A percentile compares a stretch with the other conserved stretches of the same genome.
phyloP scores from a whole-genome alignment of 805 yeast species.

The Wickerhamiella nectarea region DNA sequence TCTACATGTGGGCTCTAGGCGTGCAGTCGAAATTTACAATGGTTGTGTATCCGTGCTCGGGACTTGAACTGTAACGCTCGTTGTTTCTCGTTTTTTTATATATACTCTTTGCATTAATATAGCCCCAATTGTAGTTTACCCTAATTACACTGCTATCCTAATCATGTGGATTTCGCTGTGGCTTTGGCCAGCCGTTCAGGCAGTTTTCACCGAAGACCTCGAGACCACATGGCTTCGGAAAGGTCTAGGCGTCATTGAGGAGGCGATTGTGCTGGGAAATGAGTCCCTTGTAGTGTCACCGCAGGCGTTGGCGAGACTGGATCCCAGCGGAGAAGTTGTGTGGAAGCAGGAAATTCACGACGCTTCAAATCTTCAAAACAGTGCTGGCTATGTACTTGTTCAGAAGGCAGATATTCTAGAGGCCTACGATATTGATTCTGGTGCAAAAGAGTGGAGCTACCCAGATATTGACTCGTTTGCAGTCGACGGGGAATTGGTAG shows the following conservation, averaged over 20 bases:
- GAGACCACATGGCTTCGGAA: neutral
- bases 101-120: too few species aligned
- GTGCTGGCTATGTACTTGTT: neutral
- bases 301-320: neutral
- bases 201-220: neutral
- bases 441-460: slow-evolving; percentile 4
- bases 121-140: too few species aligned
- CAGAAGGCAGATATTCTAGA: neutral
- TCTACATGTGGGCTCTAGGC: slow-evolving; percentile 2
- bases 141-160: neutral
- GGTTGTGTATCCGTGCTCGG: neutral
- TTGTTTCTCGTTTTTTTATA: neutral
- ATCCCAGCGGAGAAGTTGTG: neutral
- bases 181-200: neutral
- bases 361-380: neutral
- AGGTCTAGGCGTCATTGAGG: neutral
- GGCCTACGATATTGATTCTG: neutral
- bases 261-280: neutral
- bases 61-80: neutral
- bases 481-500: neutral
- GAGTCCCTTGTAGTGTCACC: neutral
- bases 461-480: slow-evolving; percentile 5
- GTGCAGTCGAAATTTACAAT: neutral
- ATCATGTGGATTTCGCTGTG: neutral
- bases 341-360: slow-evolving; percentile 1